phyloP scores from a whole-genome alignment of 192 early-diverging fungal species.

The Rhizoclosmatium globosum region DNA sequence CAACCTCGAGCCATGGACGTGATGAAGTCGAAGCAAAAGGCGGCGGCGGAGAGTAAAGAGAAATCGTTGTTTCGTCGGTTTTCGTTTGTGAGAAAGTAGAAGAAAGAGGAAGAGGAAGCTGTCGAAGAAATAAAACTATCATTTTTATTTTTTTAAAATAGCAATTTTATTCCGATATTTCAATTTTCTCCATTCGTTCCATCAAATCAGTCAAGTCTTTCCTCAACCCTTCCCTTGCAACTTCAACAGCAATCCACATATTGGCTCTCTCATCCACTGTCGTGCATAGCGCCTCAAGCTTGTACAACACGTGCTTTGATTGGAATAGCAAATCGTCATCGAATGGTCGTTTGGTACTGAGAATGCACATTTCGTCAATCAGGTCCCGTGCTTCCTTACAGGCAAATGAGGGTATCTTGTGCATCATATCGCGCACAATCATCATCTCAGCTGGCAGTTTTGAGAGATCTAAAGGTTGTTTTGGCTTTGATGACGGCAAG shows the following conservation, averaged over 20 bases:
- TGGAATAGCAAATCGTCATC: neutral
- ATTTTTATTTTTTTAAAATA: too few relatives aligned
- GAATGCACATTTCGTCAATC: constrained; percentile 6
- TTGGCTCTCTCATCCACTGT: neutral
- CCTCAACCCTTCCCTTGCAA: neutral
- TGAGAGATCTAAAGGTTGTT: neutral
- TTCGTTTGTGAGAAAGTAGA: too few relatives aligned
- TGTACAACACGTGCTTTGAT: neutral
- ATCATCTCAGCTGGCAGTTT: neutral
- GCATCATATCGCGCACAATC: neutral
- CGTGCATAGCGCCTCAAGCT: neutral
- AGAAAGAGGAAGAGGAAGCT: too few relatives aligned
- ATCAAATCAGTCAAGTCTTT: neutral
- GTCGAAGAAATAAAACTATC: too few relatives aligned
- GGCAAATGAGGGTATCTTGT: neutral
- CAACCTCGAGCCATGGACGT: too few relatives aligned
- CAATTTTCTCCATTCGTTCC: neutral
- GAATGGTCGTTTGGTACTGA: neutral
- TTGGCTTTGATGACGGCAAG: too few relatives aligned
- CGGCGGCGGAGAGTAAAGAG: too few relatives aligned
- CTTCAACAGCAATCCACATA: constrained; percentile 8
- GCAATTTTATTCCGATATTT: too few relatives aligned
- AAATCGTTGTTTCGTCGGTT: too few relatives aligned
- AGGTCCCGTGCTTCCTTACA: neutral
- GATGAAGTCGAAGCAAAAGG: too few relatives aligned